Evolutionary conservation across 495 filamentous ascomycete genomes (phyloP).

Genomic region (Emericellopsis terricola): DNA sequence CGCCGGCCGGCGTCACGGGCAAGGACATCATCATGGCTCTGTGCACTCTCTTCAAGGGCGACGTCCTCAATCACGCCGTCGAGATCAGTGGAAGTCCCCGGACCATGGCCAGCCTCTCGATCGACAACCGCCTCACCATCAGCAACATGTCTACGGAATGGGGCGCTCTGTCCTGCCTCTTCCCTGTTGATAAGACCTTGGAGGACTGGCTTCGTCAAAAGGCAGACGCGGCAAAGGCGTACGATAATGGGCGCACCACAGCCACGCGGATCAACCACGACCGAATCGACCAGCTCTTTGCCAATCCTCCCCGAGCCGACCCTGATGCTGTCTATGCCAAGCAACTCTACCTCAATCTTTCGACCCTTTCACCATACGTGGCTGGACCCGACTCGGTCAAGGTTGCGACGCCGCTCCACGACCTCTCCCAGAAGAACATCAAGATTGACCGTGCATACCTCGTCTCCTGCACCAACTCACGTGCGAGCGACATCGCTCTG

Average conservation of each 20-base stretch:
- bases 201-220: constrained; percentile 61
- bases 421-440: constrained; percentile 58
- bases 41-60: constrained; percentile 72
- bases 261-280: constrained; percentile 44
- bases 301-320: constrained; percentile 50
- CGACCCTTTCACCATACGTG: constrained; percentile 70
- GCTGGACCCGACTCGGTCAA: constrained; percentile 90
- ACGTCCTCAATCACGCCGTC: constrained; percentile 84
- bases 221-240: constrained; percentile 40
- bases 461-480: constrained; percentile 79
- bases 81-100: constrained; percentile 72
- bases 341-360: constrained; percentile 55
- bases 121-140: constrained; percentile 71
- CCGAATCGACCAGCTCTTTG: constrained; percentile 52
- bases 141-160: constrained; percentile 95
- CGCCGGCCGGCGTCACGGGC: constrained; percentile 72
- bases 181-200: constrained; percentile 65
- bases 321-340: constrained; percentile 71
- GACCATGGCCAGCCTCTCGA: constrained; percentile 53
- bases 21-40: constrained; percentile 92
- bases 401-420: constrained; percentile 54
- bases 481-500: constrained; percentile 64
- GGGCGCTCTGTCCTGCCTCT: constrained; percentile 60
- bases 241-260: neutral
- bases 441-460: constrained; percentile 75